Evolutionary conservation across 176 grass and related monocot species (phyloP), one percentile per base, ranked within the genome.

Genomic region (Rhynchospora pubera): DNA sequence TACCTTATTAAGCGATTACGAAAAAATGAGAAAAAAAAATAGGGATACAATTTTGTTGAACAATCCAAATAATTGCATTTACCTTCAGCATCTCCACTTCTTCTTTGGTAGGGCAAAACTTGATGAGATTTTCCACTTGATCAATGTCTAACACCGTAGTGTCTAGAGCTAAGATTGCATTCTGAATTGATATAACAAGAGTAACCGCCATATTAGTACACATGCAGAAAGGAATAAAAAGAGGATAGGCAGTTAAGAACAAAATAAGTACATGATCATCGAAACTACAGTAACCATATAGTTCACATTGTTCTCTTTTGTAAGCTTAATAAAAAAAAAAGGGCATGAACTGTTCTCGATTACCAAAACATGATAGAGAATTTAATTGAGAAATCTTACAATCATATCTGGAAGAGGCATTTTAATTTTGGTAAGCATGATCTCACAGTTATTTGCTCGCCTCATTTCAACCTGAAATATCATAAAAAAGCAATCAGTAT

Each of bases 331-430:
- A 9, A 44, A 9, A 15, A 39, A 14, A 65, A n/a, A 62, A 70
- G 73, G 48, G 60, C 69, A 42, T 2, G 34, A 39, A 39, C 34
- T 39, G 34, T 62, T 75, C 72, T 80, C 12, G 26, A 59, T 70
- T 82, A 63, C 1, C 65, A 23, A 21, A 87, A 51, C 81, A 15
- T 26, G 16, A 61, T 74, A 74, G 16, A 78, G 28, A 46, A 57
- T 57, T 65, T 32, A 45, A 34, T 66, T 53, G 44, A 85, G 42
- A 82, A 78, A 86, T 92, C 92, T 93, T 84, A 98, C 95, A 84
- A 98, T 94, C 95, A 98, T 94, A 87, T 93, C 92, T 75, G 95
- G 92, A 85, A 98, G 95, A 79, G 95, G 95, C 95, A 98, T 98
- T 86, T 98, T 98, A 82, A 98, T 91, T 87, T 98, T 98, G 19